Percentiles rank a stretch among this genome's conserved stretches.
phyloP scores from a whole-genome alignment of 805 yeast species.

The Metschnikowia borealis region DNA sequence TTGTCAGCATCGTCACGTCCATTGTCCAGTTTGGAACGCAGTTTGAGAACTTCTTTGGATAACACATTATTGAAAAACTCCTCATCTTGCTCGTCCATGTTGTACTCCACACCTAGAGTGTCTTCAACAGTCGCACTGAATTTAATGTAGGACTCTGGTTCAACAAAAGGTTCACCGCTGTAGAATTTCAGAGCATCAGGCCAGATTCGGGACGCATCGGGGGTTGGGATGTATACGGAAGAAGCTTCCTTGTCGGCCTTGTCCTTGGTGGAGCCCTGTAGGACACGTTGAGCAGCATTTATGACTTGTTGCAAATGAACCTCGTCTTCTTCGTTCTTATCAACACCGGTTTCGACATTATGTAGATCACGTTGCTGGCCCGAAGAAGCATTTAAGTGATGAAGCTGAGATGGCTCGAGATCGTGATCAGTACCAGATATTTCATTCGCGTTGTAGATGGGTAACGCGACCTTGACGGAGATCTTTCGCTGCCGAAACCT shows the following conservation, averaged over 20 bases:
- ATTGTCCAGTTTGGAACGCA: constrained; percentile 12
- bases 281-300: constrained; percentile 68
- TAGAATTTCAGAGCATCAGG: constrained; percentile 71
- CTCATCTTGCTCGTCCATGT: constrained; percentile 88
- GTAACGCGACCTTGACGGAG: constrained; percentile 82
- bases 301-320: constrained; percentile 92
- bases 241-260: constrained; percentile 14
- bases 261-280: constrained; percentile 38
- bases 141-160: constrained; percentile 78
- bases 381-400: constrained; percentile 39
- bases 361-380: constrained; percentile 82
- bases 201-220: constrained; percentile 88
- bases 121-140: constrained; percentile 96
- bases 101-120: constrained; percentile 78
- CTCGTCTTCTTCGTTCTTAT: constrained; percentile 95
- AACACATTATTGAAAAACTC: constrained; percentile 47
- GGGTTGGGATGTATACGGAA: constrained; percentile 87
- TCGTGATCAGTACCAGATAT: constrained; percentile 68
- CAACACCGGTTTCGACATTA: constrained; percentile 95
- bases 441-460: constrained; percentile 72
- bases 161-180: constrained; percentile 51
- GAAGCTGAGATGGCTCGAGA: constrained; percentile 40
- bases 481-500: constrained; percentile 93
- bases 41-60: constrained; percentile 34
- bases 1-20: constrained; percentile 14